Base-by-base conservation (phyloP, 768 basidiomycete genomes). In the Exidia glandulosa region DNA sequence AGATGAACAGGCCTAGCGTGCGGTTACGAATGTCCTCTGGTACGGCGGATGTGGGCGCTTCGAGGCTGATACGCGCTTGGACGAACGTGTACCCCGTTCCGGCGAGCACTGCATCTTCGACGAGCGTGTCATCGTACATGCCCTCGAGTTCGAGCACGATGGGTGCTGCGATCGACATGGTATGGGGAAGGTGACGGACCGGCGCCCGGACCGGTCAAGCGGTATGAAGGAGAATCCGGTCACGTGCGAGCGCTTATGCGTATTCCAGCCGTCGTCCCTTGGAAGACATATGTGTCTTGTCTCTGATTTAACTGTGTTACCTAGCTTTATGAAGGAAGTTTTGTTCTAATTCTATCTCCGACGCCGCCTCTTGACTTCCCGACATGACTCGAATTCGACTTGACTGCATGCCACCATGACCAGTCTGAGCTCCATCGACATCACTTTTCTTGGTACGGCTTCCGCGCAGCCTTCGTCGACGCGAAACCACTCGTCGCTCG, bases 391-490 rank as follows among this genome's bases (percentile, higher is more conserved):
- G 41, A 45, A 23, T 54, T 54, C 27, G n/a, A 14, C 23, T 10
- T n/a, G n/a, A n/a, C 48, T 14, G 9, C 50, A 7, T 29, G 50
- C 50, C 25, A 27, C 30, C 19, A 59, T 47, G 33, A 7, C 32
- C 5, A 55, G 55, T 58, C 58, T 62, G 3, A 57, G 59, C 45
- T 52, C 62, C 50, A 50, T 60, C 2, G 81, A 79, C 56, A 70
- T 90, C 48, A 88, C 85, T 6, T 90, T 91, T 68, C 77, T 91
- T 27, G 89, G 89, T 25, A 91, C 88, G 1, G 87, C 87, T 16
- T 90, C 89, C 23, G 88, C 88, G 2, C 84, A 86, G 64, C 89
- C 89, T 2, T 90, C 89, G 7, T 78, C 80, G 2, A 89, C 89
- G 0, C 78, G 89, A 58, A 88, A 86, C 65, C 88, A 90, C 66